phyloP scores from a whole-genome alignment of 345 rosid species.

The Cardamine occulta region DNA sequence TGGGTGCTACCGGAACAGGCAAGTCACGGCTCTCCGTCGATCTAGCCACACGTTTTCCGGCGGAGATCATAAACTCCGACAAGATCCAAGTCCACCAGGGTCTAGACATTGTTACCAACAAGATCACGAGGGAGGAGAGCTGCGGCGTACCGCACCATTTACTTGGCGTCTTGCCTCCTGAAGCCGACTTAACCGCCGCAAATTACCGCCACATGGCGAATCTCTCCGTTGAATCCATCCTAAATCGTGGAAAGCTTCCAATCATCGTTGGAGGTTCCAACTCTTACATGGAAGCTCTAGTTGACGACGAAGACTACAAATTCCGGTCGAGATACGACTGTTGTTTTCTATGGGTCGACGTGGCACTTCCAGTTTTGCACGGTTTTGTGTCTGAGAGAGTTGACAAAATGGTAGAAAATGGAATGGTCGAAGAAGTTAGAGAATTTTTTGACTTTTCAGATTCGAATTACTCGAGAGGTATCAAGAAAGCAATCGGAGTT shows the following conservation, averaged over 20 bases:
- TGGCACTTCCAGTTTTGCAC: conserved; percentile 55
- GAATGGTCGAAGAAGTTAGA: conserved; percentile 73
- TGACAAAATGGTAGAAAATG: conserved; percentile 63
- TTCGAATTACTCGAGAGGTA: conserved; percentile 56
- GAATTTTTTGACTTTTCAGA: conserved; percentile 49
- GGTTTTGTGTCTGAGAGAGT: conserved; percentile 59
- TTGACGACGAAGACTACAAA: conserved; percentile 47
- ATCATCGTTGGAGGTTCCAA: conserved; percentile 83
- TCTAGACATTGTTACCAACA: conserved; percentile 69
- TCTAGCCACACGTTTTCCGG: conserved; percentile 61
- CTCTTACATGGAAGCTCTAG: conserved; percentile 67
- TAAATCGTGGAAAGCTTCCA: conserved; percentile 56
- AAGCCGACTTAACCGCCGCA: conserved; percentile 55
- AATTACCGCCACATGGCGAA: conserved; percentile 60
- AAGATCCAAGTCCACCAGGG: conserved; percentile 74
- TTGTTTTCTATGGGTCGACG: conserved; percentile 67
- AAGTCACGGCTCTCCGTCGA: conserved; percentile 80
- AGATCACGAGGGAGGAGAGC: conserved; percentile 61
- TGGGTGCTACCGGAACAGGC: conserved; percentile 82
- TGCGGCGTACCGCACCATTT: conserved; percentile 73
- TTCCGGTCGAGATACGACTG: conserved; percentile 63
- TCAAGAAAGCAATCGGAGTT: conserved; percentile 69
- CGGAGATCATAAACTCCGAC: conserved; percentile 78
- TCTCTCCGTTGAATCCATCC: conserved; percentile 46
- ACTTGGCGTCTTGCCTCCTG: conserved; percentile 54